These are phyloP conservation scores for Barnettozyma pratensis DNA, from an alignment of 805 yeast species.

Conservation along the genomic window DNA sequence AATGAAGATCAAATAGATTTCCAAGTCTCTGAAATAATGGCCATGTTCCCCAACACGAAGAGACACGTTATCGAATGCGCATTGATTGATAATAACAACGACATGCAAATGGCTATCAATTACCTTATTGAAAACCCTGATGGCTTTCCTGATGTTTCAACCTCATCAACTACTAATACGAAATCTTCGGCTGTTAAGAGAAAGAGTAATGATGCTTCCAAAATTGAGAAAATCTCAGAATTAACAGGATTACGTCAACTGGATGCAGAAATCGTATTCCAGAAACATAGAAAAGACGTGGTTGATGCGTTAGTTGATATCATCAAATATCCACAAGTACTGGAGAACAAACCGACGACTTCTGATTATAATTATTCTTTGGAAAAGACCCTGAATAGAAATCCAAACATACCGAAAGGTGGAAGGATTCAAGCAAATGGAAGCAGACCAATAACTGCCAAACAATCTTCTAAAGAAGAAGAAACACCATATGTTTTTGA, in stretches of 20 bases:
- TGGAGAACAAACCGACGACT: too few relatives aligned
- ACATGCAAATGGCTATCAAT: neutral
- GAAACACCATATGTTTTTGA: neutral
- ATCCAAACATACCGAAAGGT: conserved; percentile 1
- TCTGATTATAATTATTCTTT: neutral
- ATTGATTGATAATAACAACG: neutral
- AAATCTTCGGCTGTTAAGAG: neutral
- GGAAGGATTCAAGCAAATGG: conserved; percentile 3
- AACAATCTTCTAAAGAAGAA: neutral
- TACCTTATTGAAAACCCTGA: neutral
- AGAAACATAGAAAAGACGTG: neutral
- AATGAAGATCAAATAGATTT: neutral
- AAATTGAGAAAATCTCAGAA: neutral
- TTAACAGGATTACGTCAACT: neutral
- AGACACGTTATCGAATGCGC: neutral
- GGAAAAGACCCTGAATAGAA: neutral
- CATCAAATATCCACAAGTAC: too few relatives aligned
- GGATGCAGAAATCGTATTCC: neutral
- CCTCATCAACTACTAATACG: neutral
- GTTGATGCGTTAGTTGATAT: conserved; percentile 2
- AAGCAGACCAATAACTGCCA: neutral
- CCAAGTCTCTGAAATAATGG: neutral
- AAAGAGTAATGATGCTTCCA: neutral
- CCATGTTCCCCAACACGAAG: neutral
- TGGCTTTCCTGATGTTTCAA: neutral